Conservation (phyloP, 768 basidiomycete species). For the Boletus edulis region DNA sequence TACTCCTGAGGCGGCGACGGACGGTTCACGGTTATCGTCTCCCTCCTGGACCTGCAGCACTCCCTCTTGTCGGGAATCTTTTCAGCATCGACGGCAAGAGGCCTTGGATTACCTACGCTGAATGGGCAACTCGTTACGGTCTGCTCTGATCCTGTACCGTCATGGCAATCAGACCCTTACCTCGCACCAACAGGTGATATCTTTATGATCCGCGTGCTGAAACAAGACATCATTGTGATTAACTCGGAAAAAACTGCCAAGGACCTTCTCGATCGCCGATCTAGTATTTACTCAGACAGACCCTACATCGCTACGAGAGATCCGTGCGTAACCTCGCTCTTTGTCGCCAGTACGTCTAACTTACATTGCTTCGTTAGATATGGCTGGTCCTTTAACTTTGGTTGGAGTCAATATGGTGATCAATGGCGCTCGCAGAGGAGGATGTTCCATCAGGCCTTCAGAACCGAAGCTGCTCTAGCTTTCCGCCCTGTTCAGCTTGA, state of each 20-base stretch:
- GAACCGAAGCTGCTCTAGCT: constrained; percentile 10
- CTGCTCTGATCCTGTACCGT: background rate
- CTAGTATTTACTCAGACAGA: constrained; percentile 29
- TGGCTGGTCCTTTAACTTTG: constrained; percentile 21
- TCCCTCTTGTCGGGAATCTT: constrained; percentile 19
- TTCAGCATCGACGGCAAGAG: constrained; percentile 14
- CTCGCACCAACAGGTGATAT: constrained; percentile 11
- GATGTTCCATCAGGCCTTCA: constrained; percentile 24
- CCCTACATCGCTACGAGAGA: constrained; percentile 14
- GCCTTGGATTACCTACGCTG: constrained; percentile 21
- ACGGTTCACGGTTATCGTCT: background rate
- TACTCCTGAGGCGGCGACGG: constrained; percentile 3
- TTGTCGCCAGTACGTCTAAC: background rate
- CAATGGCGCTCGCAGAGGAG: constrained; percentile 23
- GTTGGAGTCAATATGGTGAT: constrained; percentile 19
- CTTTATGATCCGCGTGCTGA: constrained; percentile 21
- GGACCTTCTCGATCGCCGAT: constrained; percentile 30
- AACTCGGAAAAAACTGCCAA: constrained; percentile 26
- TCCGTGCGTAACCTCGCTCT: constrained; percentile 5
- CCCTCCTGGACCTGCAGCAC: constrained; percentile 17
- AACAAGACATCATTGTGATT: constrained; percentile 21
- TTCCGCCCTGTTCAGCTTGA: constrained; percentile 18
- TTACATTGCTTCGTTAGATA: constrained; percentile 4
- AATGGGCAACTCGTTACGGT: constrained; percentile 21
- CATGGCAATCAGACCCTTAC: background rate